Conservation (phyloP, 306 rosid genomes). For the Dryas octopetala region DNA sequence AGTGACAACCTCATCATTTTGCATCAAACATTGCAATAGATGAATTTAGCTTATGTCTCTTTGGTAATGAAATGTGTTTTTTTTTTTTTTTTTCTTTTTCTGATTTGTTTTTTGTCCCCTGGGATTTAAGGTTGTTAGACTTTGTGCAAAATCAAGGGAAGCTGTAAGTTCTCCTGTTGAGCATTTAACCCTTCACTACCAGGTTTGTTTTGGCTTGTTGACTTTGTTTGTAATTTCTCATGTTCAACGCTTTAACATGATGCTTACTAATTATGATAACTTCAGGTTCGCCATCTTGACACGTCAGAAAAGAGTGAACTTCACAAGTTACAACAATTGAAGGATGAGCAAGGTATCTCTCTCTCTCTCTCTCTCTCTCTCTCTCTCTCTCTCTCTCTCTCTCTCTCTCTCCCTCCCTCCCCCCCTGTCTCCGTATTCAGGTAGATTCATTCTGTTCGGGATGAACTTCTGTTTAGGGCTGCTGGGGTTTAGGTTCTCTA, state of each 20-base stretch:
- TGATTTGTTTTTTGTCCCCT: not conserved
- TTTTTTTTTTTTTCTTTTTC: not conserved
- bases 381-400: constrained; percentile 11
- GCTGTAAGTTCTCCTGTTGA: constrained; percentile 99
- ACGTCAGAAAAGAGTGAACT: constrained; percentile 99
- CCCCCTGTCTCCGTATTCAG: too few relatives aligned
- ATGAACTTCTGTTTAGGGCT: not conserved
- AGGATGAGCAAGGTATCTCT: constrained; percentile 89
- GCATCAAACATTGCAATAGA: not conserved
- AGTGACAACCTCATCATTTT: not conserved
- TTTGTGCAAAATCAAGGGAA: constrained; percentile 97
- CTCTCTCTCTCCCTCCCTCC: not conserved
- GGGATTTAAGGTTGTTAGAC: constrained; percentile 83
- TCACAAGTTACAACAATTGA: constrained; percentile 86
- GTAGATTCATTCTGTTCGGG: not conserved
- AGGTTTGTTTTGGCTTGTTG: constrained; percentile 49
- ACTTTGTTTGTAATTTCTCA: not conserved
- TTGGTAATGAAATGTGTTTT: not conserved
- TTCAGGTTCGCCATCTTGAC: constrained; percentile 98
- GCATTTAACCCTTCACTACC: constrained; percentile 97
- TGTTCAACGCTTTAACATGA: constrained; percentile 9
- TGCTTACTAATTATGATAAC: constrained; percentile 15
- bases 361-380: not conserved
- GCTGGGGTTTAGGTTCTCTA: not conserved
- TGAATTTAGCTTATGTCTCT: not conserved